A percentile compares a stretch with the other conserved stretches of the same genome.
Conservation (phyloP, 179 eudicot genomes). For the Carnegiea gigantea region DNA sequence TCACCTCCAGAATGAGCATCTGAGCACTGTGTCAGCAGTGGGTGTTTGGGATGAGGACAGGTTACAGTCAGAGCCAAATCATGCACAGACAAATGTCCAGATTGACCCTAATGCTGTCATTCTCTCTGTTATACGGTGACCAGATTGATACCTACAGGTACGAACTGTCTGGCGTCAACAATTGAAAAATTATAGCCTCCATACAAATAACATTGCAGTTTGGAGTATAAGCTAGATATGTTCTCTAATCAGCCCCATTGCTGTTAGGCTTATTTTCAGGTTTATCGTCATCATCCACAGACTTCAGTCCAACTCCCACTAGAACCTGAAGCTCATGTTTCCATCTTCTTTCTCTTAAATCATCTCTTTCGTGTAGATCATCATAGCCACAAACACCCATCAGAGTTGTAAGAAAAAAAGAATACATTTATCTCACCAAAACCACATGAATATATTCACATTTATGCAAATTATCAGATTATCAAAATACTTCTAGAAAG, state of each 20-base stretch:
- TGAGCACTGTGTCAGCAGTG: constrained; percentile 43
- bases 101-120: constrained; percentile 19
- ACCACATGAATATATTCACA: neutral
- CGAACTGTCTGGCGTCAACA: constrained; percentile 36
- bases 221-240: no score
- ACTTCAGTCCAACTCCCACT: constrained; percentile 62
- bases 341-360: constrained; percentile 89
- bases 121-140: constrained; percentile 35
- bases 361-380: constrained; percentile 88
- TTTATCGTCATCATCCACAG: constrained; percentile 39
- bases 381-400: constrained; percentile 87
- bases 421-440: neutral
- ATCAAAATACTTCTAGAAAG: neutral
- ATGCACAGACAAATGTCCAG: constrained; percentile 47
- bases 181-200: no score
- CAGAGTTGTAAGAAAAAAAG: constrained; percentile 14
- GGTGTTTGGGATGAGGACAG: constrained; percentile 83
- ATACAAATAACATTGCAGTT: no score
- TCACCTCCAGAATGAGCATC: constrained; percentile 35
- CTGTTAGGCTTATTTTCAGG: constrained; percentile 41
- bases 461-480: neutral
- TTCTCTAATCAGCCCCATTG: constrained; percentile 34
- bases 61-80: constrained; percentile 50
- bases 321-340: constrained; percentile 84
- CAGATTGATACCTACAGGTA: constrained; percentile 33